Conservation (phyloP, 2,329 filamentous ascomycete species). For the Colletotrichum incanum region DNA sequence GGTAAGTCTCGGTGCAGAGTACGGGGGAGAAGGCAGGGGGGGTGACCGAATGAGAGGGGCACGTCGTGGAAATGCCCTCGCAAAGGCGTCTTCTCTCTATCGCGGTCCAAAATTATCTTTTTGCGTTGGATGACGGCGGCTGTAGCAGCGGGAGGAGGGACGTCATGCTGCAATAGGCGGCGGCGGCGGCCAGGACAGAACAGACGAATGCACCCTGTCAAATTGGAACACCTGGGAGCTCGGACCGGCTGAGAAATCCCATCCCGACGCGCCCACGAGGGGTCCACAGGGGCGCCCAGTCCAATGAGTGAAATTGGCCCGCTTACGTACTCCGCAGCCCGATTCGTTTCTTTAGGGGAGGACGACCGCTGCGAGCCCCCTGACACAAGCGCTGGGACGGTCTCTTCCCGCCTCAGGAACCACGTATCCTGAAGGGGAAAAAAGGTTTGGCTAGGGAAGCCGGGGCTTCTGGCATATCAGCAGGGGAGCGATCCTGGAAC, state of each 20-base stretch:
- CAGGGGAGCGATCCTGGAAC: conserved; percentile 5
- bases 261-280: conserved; percentile 2
- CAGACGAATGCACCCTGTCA: conserved; percentile 3
- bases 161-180: conserved; percentile 31
- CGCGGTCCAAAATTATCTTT: conserved; percentile 7
- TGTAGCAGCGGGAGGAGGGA: conserved; percentile 13
- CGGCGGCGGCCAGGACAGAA: background rate
- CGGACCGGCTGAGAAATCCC: conserved; percentile 20
- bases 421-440: background rate
- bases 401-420: background rate
- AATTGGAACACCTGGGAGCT: conserved; percentile 17
- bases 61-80: conserved; percentile 10
- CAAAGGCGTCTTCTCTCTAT: background rate
- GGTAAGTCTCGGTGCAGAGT: too few species aligned
- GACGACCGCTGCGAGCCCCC: conserved; percentile 11
- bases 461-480: conserved; percentile 6
- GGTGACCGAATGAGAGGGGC: conserved; percentile 1
- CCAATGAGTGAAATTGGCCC: background rate
- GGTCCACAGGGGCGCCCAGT: background rate
- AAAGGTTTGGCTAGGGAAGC: conserved; percentile 22
- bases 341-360: background rate
- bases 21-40: background rate
- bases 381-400: conserved; percentile 16
- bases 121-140: conserved; percentile 12
- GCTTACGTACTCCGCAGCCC: conserved; percentile 26